Percentiles rank a stretch among this genome's conserved stretches.
Conservation (phyloP, 192 early-diverging fungal species). For the Coemansia javaensis region DNA sequence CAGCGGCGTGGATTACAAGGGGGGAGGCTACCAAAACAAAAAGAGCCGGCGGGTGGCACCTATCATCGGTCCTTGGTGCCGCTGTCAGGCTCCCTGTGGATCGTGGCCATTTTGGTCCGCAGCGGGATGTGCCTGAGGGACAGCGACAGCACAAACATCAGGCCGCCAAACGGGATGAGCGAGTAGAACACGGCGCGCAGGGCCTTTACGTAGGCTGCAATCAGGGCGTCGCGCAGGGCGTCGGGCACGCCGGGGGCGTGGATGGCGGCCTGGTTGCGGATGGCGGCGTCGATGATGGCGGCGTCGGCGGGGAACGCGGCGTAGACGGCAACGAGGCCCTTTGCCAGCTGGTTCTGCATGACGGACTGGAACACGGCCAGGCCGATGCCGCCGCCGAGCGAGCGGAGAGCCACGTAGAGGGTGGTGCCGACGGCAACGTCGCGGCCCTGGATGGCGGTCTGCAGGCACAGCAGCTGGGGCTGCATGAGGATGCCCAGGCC, state of each 20-base stretch:
- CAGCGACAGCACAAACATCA: conserved; percentile 18
- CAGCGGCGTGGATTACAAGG: too few species aligned
- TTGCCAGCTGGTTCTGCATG: conserved; percentile 56
- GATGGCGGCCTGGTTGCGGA: conserved; percentile 19
- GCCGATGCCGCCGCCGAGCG: conserved; percentile 55
- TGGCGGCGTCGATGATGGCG: conserved; percentile 4
- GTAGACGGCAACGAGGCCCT: conserved; percentile 15
- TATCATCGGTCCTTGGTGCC: too few species aligned
- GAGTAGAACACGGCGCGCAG: conserved; percentile 23
- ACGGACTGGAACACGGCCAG: conserved; percentile 55
- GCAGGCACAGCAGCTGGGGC: conserved; percentile 62
- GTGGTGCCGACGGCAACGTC: conserved; percentile 66
- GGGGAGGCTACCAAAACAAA: too few species aligned
- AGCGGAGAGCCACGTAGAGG: conserved; percentile 59
- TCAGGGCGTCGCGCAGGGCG: conserved; percentile 1
- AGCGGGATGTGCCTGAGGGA: conserved; percentile 29
- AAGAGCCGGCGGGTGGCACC: too few species aligned
- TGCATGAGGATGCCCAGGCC: conserved; percentile 75
- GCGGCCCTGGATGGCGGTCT: conserved; percentile 55
- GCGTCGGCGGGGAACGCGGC: conserved; percentile 22
- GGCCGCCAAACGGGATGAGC: conserved; percentile 17
- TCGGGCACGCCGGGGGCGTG: conserved; percentile 1
- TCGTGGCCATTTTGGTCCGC: too few species aligned
- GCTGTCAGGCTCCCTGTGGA: too few species aligned
- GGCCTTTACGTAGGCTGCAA: conserved; percentile 10